Evolutionary conservation across 495 filamentous ascomycete species (phyloP).

Genomic region (Tuber aestivum): DNA sequence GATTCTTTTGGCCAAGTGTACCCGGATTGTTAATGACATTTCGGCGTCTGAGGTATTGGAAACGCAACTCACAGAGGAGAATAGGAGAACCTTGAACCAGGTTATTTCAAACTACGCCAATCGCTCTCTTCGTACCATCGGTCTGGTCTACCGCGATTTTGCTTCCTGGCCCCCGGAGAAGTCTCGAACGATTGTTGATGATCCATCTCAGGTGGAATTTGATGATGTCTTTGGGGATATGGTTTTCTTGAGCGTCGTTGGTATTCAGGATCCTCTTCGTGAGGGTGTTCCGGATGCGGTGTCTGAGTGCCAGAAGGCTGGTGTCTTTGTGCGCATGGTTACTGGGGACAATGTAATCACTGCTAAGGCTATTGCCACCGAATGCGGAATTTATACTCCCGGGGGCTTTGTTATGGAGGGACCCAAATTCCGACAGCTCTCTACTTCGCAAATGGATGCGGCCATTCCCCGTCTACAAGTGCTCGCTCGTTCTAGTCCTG

Average conservation of each 20-base stretch:
- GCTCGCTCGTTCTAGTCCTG: slow-evolving; percentile 75
- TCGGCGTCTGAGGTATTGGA: slow-evolving; percentile 47
- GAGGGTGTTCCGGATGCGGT: slow-evolving; percentile 71
- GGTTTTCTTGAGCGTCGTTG: slow-evolving; percentile 62
- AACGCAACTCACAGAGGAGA: slow-evolving; percentile 48
- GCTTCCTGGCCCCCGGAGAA: slow-evolving; percentile 65
- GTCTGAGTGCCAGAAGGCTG: slow-evolving; percentile 64
- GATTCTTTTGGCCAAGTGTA: slow-evolving; percentile 61
- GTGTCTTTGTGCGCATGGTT: slow-evolving; percentile 84
- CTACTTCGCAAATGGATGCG: slow-evolving; percentile 58
- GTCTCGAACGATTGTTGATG: slow-evolving; percentile 52
- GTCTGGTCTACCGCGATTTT: slow-evolving; percentile 68
- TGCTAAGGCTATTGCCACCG: slow-evolving; percentile 75
- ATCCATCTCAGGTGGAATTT: slow-evolving; percentile 57
- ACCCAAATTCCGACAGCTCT: slow-evolving; percentile 68
- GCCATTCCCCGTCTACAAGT: slow-evolving; percentile 73
- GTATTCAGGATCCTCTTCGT: slow-evolving; percentile 73
- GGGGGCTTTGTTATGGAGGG: slow-evolving; percentile 80
- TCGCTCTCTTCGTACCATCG: slow-evolving; percentile 69
- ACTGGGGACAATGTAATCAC: slow-evolving; percentile 83
- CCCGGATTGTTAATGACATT: slow-evolving; percentile 54
- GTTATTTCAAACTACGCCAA: slow-evolving; percentile 62
- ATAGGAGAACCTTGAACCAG: slow-evolving; percentile 49
- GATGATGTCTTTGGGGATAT: slow-evolving; percentile 64
- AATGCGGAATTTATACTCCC: slow-evolving; percentile 72